Conservation (phyloP, 2,329 filamentous ascomycete species). For the Scytalidium lignicola region DNA sequence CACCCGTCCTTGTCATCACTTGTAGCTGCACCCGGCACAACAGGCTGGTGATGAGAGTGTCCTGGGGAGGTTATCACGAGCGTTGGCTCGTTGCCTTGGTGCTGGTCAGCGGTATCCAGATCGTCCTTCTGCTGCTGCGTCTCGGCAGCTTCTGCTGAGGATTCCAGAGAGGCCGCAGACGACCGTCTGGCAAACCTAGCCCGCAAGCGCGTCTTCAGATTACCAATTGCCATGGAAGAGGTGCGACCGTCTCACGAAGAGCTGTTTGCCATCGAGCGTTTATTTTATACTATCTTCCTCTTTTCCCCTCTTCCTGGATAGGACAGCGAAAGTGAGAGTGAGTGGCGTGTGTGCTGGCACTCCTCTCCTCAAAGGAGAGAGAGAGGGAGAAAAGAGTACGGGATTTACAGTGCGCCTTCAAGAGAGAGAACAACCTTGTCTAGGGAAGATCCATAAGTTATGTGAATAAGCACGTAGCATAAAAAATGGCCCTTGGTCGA, state of each 20-base stretch:
- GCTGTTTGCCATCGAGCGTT: background rate
- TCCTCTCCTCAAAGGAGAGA: background rate
- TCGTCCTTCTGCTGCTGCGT: background rate
- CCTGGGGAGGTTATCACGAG: background rate
- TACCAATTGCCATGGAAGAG: slow-evolving; percentile 21
- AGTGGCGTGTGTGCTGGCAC: background rate
- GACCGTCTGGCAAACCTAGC: slow-evolving; percentile 19
- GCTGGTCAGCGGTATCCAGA: background rate
- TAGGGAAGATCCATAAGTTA: background rate
- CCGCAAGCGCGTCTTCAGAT: slow-evolving; percentile 18
- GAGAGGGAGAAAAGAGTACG: background rate
- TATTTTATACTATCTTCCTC: background rate
- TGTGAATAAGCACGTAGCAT: background rate
- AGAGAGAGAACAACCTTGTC: background rate
- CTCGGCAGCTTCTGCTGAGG: slow-evolving; percentile 1
- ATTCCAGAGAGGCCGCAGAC: slow-evolving; percentile 16
- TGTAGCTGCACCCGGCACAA: slow-evolving; percentile 5
- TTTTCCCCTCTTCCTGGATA: background rate
- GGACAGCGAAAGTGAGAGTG: background rate
- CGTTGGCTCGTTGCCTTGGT: background rate
- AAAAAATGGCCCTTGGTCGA: background rate
- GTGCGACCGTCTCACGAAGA: background rate
- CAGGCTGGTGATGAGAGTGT: background rate
- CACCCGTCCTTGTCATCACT: slow-evolving; percentile 5
- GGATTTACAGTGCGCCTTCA: background rate